These are phyloP conservation scores for Tardiomyces digboiensis DNA, from an alignment of 1,139 yeast species.

Conservation along the genomic window DNA sequence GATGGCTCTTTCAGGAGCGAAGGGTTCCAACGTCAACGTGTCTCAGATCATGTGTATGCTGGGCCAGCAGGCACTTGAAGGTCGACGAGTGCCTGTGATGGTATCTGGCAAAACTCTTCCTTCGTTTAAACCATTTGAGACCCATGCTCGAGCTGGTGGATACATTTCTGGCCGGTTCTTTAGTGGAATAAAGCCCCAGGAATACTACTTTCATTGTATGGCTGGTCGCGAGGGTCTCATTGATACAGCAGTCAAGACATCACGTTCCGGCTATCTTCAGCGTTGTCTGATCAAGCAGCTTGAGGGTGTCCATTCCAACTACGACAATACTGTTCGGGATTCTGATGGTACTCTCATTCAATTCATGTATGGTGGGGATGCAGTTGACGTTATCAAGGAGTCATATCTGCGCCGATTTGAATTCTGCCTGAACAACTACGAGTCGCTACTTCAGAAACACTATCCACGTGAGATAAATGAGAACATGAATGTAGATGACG, in stretches of 20 bases:
- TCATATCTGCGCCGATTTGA: conserved; percentile 90
- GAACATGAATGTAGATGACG: conserved; percentile 48
- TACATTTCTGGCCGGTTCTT: conserved; percentile 96
- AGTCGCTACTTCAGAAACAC: conserved; percentile 76
- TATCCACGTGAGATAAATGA: conserved; percentile 48
- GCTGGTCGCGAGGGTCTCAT: conserved; percentile 99
- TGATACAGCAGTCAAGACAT: conserved; percentile 98
- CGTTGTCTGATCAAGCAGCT: conserved; percentile 97
- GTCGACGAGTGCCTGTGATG: conserved; percentile 99
- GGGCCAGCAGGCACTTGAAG: conserved; percentile 99
- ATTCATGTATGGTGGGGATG: conserved; percentile 96
- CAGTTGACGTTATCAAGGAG: conserved; percentile 90
- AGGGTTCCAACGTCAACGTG: conserved; percentile 97
- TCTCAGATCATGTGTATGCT: conserved; percentile 99
- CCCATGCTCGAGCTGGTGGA: conserved; percentile 98
- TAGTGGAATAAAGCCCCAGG: conserved; percentile 98
- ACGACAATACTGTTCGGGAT: conserved; percentile 94
- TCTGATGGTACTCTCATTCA: conserved; percentile 92
- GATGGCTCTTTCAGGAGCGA: conserved; percentile 98
- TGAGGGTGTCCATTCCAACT: conserved; percentile 92
- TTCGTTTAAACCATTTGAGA: conserved; percentile 92
- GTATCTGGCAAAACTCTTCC: conserved; percentile 97
- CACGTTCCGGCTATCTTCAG: conserved; percentile 97
- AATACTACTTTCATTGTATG: conserved; percentile 99
- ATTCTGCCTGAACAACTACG: conserved; percentile 88